Evolutionary conservation across 2,329 filamentous ascomycete species (phyloP), one percentile per base, ranked within the genome.

Genomic region (Xylariaceae sp.): DNA sequence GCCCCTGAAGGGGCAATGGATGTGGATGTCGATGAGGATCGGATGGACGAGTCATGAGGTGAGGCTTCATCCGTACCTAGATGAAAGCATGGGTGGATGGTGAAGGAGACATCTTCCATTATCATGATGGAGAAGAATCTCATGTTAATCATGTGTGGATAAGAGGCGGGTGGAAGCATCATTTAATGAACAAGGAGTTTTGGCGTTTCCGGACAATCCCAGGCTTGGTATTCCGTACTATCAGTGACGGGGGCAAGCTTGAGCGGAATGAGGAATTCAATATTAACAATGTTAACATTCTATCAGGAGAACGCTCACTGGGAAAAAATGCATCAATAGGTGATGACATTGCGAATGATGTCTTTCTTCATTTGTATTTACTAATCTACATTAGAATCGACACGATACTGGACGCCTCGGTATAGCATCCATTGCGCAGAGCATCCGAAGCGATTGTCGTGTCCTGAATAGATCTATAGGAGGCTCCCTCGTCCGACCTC

Each of bases 21-120:
- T 6, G 61, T 60, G 15, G 66, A 63, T 4, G 53, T 59, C 53
- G 66, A 63, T 4, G 56, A 59, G 53, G 61, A 58, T 30, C 60
- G 53, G 51, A 71, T 69, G 68, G 68, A 71, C 48, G 67, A 69
- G 60, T 69, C 68, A 49, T 70, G 65, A 71, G 44, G n/a, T 37
- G 23, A 10, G 11, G 11, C 13, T 51, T n/a, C 49, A 35, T 47
- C 17, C 17, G 17, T 18, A 18, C 17, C 17, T 18, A 17, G n/a
- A 51, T 48, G 30, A 41, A 7, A 17, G 35, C 37, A 45, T 10
- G 10, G n/a, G 30, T 13, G 41, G 35, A 30, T 30, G 23, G 23
- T 30, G 7, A 51, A 51, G 5, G 11, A 23, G 17, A 49, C 9
- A 8, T 13, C 13, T 2, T 35, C 7, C 10, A 6, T 15, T 45